Conservation (phyloP, 2,329 filamentous ascomycete genomes). For the Drechslerella stenobrocha region DNA sequence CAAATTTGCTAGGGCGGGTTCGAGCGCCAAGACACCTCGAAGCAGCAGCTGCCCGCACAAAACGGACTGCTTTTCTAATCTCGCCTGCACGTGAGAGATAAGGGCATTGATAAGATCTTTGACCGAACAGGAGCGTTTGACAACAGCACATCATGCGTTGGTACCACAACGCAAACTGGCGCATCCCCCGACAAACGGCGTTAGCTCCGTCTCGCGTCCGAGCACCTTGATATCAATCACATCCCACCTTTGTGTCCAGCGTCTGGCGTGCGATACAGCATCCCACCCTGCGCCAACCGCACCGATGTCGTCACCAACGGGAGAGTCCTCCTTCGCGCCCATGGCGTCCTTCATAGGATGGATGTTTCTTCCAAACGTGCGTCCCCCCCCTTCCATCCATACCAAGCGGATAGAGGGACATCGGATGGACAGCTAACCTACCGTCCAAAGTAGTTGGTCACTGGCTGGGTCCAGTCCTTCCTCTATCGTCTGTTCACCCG, state of each 20-base stretch:
- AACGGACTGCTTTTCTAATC: conserved; percentile 45
- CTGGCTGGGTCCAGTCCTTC: conserved; percentile 73
- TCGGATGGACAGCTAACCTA: conserved; percentile 16
- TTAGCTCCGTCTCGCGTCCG: no score
- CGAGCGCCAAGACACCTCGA: conserved; percentile 41
- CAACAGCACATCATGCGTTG: conserved; percentile 16
- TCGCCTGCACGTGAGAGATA: conserved; percentile 28
- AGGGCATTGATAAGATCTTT: conserved; percentile 30
- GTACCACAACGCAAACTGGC: conserved; percentile 9
- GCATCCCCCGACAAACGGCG: background rate
- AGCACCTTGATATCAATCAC: no score
- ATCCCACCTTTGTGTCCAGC: no score
- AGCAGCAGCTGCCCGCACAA: conserved; percentile 33
- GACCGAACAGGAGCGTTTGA: conserved; percentile 1
- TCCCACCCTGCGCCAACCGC: background rate
- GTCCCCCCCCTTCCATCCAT: background rate
- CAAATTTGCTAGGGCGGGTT: conserved; percentile 48
- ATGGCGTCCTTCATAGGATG: conserved; percentile 42
- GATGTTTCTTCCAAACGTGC: conserved; percentile 41
- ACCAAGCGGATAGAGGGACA: background rate
- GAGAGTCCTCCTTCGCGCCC: conserved; percentile 23
- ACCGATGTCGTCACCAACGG: conserved; percentile 15
- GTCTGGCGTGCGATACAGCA: background rate
- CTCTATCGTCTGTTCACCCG: conserved; percentile 89
- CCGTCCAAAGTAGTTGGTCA: conserved; percentile 66